Conservation (phyloP, 148 eudicot species). For the Rhododendron williamsianum region DNA sequence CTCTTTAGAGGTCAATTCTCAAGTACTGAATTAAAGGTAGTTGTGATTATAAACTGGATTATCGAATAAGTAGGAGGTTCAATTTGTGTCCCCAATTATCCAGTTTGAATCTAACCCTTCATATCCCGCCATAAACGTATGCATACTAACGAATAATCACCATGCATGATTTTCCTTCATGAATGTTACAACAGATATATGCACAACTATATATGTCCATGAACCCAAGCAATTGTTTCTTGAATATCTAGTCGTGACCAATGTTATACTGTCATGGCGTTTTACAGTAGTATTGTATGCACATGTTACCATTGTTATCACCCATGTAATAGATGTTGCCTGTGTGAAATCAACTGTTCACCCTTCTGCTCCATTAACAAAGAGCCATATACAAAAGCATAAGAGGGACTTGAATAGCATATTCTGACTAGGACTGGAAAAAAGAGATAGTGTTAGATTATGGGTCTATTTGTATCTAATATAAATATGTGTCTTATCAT, state of each 20-base stretch:
- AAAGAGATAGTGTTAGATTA: background rate
- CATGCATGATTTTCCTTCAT: background rate
- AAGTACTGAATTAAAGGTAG: background rate
- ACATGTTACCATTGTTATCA: background rate
- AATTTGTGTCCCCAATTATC: background rate
- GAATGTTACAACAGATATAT: background rate
- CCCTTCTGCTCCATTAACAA: background rate
- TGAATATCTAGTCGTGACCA: background rate
- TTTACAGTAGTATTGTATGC: background rate
- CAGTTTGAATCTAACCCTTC: background rate
- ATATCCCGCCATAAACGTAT: background rate
- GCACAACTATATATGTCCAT: background rate
- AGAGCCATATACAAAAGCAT: background rate
- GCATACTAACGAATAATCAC: background rate
- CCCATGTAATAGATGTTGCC: background rate
- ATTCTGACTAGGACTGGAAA: background rate
- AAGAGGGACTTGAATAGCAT: background rate
- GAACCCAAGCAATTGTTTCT: background rate
- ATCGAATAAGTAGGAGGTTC: background rate
- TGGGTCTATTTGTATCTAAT: no score
- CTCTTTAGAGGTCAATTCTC: background rate
- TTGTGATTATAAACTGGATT: background rate
- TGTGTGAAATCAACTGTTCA: background rate
- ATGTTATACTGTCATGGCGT: background rate
- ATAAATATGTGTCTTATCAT: no score